Percentiles rank a stretch among this genome's conserved stretches.
phyloP scores from a whole-genome alignment of 2,329 filamentous ascomycete species.

The Xylariaceae sp. region DNA sequence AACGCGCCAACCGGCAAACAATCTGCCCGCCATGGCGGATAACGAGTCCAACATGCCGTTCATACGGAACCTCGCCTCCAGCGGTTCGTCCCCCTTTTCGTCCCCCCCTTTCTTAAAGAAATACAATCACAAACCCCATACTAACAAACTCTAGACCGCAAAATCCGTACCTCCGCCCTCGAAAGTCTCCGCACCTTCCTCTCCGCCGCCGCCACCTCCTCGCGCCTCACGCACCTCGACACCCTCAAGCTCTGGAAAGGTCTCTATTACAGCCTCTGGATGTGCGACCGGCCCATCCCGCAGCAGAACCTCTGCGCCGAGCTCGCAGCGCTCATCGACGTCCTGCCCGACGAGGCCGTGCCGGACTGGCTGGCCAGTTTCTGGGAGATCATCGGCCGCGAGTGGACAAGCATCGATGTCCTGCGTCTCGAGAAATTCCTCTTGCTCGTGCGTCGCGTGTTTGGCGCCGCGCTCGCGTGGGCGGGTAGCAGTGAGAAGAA shows the following conservation, averaged over 20 bases:
- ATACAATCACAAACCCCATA: background rate
- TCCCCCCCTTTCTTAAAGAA: too few species aligned
- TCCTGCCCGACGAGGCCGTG: slow-evolving; percentile 45
- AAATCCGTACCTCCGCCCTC: slow-evolving; percentile 71
- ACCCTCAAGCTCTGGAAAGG: slow-evolving; percentile 90
- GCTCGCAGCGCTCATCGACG: slow-evolving; percentile 64
- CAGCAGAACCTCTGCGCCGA: slow-evolving; percentile 79
- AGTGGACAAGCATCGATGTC: slow-evolving; percentile 68
- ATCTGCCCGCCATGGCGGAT: slow-evolving; percentile 30
- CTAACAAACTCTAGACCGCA: slow-evolving; percentile 55
- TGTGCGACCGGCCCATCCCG: slow-evolving; percentile 82
- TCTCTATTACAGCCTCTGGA: slow-evolving; percentile 89
- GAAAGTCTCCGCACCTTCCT: slow-evolving; percentile 74
- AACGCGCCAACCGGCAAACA: background rate
- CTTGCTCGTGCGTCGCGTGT: slow-evolving; percentile 71
- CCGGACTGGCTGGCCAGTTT: slow-evolving; percentile 56
- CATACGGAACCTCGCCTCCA: slow-evolving; percentile 77
- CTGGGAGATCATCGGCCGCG: slow-evolving; percentile 63
- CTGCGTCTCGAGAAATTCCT: slow-evolving; percentile 90
- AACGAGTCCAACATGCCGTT: slow-evolving; percentile 60
- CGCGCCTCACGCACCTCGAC: slow-evolving; percentile 60
- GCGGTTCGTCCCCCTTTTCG: slow-evolving; percentile 50
- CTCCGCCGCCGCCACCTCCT: slow-evolving; percentile 47
- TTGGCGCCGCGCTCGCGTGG: slow-evolving; percentile 63
- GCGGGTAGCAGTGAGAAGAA: slow-evolving; percentile 24